These are phyloP conservation scores for Metarhizium sp. DNA, from an alignment of 2,329 filamentous ascomycete species.

Conservation along the genomic window DNA sequence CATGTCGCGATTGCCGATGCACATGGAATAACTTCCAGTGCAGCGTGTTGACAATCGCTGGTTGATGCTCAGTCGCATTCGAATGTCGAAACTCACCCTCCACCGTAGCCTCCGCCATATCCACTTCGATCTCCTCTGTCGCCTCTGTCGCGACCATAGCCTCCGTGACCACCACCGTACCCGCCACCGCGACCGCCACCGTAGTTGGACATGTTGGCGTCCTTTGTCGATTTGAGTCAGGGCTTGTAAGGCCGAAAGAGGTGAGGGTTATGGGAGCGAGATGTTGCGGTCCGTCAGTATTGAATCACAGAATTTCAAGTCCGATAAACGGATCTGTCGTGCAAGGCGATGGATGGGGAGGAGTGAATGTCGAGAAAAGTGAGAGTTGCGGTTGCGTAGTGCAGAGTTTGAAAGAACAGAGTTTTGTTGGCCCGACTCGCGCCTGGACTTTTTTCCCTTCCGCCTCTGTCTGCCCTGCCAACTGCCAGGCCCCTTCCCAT, in stretches of 20 bases:
- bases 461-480: slow-evolving; percentile 1
- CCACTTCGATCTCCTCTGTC: slow-evolving; percentile 37
- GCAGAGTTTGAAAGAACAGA: slow-evolving; percentile 16
- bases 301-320: not conserved
- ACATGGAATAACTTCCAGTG: not conserved
- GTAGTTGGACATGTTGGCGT: slow-evolving; percentile 36
- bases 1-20: not conserved
- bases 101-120: slow-evolving; percentile 25
- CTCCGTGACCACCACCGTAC: slow-evolving; percentile 22
- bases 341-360: slow-evolving; percentile 16
- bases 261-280: not conserved
- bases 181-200: slow-evolving; percentile 25
- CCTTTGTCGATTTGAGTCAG: not conserved
- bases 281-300: not conserved
- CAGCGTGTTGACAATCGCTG: not conserved
- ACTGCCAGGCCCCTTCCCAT: slow-evolving; percentile 10
- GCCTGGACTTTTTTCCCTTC: slow-evolving; percentile 12
- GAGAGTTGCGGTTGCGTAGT: slow-evolving; percentile 7
- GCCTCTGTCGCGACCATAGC: slow-evolving; percentile 32
- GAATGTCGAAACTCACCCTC: slow-evolving; percentile 24
- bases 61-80: not conserved
- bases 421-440: slow-evolving; percentile 5
- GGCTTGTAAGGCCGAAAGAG: not conserved
- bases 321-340: slow-evolving; percentile 8
- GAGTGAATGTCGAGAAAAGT: slow-evolving; percentile 17